Evolutionary conservation across 345 rosid species (phyloP), one percentile per base, ranked within the genome.

Genomic region (Sonneratia caseolaris): DNA sequence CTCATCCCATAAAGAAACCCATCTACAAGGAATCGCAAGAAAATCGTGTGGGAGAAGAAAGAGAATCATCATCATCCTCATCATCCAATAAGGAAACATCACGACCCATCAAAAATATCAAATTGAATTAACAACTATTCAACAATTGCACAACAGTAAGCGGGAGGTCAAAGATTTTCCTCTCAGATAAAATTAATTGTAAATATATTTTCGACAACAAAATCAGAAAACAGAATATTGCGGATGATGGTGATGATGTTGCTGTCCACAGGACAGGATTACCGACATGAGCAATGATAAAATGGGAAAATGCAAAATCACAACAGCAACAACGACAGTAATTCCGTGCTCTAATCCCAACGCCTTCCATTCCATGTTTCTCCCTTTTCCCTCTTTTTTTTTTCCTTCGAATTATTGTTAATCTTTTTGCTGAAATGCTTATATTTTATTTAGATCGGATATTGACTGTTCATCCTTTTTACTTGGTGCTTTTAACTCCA

Each of bases 41-140:
- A 42, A 42, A 68, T 68, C 70, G 56, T 68, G 37, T 5, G 55
- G 56, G 37, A 35, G 56, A 68, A 68, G 70, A 68, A 68, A 68
- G 37, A 22, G 70, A 55, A 68, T 68, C 51, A 47, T 9, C 14
- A 47, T 47, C 13, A 47, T 47, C 49, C 38, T 18, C 38, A 66
- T 53, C 64, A 27, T 62, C 19, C 18, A 62, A 32, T 62, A 62
- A 6, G 66, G 66, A 32, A 62, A 24, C 66, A 11, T 62, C 66
- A 62, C 15, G 66, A 62, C 27, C 66, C 27, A 35, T 62, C 66
- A 61, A 61, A 61, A 61, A 8, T 32, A 7, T 8, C 10, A 11
- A 62, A 10, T 62, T 27, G 32, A 12, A 35, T 27, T 27, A 12
- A 62, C 27, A n/a, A 62, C 12, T 62, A 24, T 24, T 15, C 66